A percentile compares a stretch with the other conserved stretches of the same genome.
phyloP scores from a whole-genome alignment of 768 basidiomycete genomes.

The Psilocybe azurescens region DNA sequence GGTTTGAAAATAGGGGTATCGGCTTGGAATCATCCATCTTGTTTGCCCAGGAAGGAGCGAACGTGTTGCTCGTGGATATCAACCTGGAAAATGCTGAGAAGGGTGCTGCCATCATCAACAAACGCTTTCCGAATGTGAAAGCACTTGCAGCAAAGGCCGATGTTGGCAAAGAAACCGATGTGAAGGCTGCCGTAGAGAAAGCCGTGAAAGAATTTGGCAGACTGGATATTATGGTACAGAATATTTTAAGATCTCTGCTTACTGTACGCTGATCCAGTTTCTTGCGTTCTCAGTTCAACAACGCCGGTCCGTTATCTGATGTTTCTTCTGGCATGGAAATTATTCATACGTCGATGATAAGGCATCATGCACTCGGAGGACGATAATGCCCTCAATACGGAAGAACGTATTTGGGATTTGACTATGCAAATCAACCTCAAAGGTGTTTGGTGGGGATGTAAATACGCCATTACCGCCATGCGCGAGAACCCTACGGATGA shows the following conservation, averaged over 20 bases:
- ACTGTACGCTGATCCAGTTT: neutral
- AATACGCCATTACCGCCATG: slow-evolving; percentile 97
- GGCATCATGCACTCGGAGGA: slow-evolving; percentile 99
- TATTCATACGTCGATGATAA: slow-evolving; percentile 24
- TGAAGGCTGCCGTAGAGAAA: slow-evolving; percentile 80
- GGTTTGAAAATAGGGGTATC: slow-evolving; percentile 71
- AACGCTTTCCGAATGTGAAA: slow-evolving; percentile 72
- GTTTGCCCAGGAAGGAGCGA: slow-evolving; percentile 95
- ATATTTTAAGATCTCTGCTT: neutral
- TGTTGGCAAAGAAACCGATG: slow-evolving; percentile 86
- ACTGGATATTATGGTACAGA: slow-evolving; percentile 88
- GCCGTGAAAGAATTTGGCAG: slow-evolving; percentile 90
- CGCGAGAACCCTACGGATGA: slow-evolving; percentile 86
- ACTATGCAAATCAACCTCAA: slow-evolving; percentile 96
- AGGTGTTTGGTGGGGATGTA: slow-evolving; percentile 99
- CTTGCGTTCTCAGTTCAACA: slow-evolving; percentile 77
- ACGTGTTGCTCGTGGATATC: slow-evolving; percentile 88
- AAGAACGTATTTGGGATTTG: slow-evolving; percentile 95
- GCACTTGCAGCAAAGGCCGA: slow-evolving; percentile 79
- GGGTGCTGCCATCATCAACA: slow-evolving; percentile 62
- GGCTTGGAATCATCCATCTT: slow-evolving; percentile 95
- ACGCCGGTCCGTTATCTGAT: slow-evolving; percentile 62
- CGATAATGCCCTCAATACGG: slow-evolving; percentile 94
- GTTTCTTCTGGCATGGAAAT: neutral
- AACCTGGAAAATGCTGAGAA: slow-evolving; percentile 77